Conservation (phyloP, 805 yeast genomes). For the Yarrowia keelungensis region DNA sequence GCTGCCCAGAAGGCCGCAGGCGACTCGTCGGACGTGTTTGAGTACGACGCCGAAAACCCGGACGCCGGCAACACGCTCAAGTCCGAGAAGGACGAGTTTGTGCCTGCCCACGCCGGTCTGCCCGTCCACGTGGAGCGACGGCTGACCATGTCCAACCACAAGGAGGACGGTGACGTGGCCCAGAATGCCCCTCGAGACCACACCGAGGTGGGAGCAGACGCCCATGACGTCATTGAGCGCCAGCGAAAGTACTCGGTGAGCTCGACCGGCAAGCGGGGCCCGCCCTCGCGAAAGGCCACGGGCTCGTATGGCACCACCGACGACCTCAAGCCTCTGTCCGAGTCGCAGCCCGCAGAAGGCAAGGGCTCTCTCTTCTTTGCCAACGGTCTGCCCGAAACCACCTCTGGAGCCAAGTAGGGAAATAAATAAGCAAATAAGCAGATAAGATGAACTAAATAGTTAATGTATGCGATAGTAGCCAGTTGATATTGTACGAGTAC, state of each 20-base stretch:
- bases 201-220: slow-evolving; percentile 44
- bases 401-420: slow-evolving; percentile 44
- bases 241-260: slow-evolving; percentile 47
- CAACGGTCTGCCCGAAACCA: slow-evolving; percentile 49
- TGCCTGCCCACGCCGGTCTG: slow-evolving; percentile 46
- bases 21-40: slow-evolving; percentile 47
- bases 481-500: too few species aligned
- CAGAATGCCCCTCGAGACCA: slow-evolving; percentile 49
- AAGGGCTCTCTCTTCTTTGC: slow-evolving; percentile 48
- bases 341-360: slow-evolving; percentile 38
- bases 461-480: background rate
- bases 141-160: slow-evolving; percentile 48
- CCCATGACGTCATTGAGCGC: slow-evolving; percentile 41
- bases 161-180: slow-evolving; percentile 46
- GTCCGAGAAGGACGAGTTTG: slow-evolving; percentile 46
- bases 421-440: too few species aligned
- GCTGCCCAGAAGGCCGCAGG: slow-evolving; percentile 41
- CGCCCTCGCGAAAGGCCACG: slow-evolving; percentile 49
- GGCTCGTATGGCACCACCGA: slow-evolving; percentile 49
- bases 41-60: slow-evolving; percentile 49
- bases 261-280: slow-evolving; percentile 40
- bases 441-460: background rate
- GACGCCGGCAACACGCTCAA: slow-evolving; percentile 46
- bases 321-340: slow-evolving; percentile 48
- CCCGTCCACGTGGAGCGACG: slow-evolving; percentile 49